Evolutionary conservation across 2,329 filamentous ascomycete genomes (phyloP), one percentile per base, ranked within the genome.

Genomic region (Anisogramma anomala): DNA sequence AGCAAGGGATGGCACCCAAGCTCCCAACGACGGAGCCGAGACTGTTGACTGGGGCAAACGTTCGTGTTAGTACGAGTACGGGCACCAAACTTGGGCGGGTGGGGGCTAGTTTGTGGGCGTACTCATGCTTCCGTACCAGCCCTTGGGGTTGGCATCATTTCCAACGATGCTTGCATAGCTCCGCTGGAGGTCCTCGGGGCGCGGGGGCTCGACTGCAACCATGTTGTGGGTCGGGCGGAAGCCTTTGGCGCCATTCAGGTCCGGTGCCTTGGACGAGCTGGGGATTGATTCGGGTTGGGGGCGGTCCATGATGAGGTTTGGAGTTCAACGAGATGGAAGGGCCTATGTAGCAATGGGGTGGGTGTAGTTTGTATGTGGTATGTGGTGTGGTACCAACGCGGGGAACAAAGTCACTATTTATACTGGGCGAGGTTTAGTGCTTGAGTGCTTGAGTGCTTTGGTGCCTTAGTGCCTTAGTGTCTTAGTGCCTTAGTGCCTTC

Each of bases 71-170:
- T 9, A 22, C 4, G 22, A 2, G 18, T 26, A 13, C 4, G 13
- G 4, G 18, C 20, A 17, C 13, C 6, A 23, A 13, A 9, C 7
- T n/a, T 15, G 15, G 11, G 23, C 30, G 15, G 20, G 39, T 18
- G 13, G 8, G 22, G 17, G 36, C 49, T 42, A 27, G 3, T 2
- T 8, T 6, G n/a, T n/a, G n/a, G n/a, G 71, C 79, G 52, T 68
- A 84, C 80, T 86, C 79, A 95, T 85, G 46, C 66, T 66, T 17
- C 86, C 86, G 56, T 96, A 98, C 87, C 87, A 95, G 56, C 85
- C 84, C 59, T 88, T 78, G 37, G 76, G 72, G 49, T 74, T 74
- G 23, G 74, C 75, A 50, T 91, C 79, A 39, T 77, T 72, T 50
- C 70, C 73, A 43, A 77, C 66, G 39, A 75, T 61, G 39, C 64